Base-by-base conservation (phyloP, 805 yeast genomes). In the Kluyveromyces wickerhamii region DNA sequence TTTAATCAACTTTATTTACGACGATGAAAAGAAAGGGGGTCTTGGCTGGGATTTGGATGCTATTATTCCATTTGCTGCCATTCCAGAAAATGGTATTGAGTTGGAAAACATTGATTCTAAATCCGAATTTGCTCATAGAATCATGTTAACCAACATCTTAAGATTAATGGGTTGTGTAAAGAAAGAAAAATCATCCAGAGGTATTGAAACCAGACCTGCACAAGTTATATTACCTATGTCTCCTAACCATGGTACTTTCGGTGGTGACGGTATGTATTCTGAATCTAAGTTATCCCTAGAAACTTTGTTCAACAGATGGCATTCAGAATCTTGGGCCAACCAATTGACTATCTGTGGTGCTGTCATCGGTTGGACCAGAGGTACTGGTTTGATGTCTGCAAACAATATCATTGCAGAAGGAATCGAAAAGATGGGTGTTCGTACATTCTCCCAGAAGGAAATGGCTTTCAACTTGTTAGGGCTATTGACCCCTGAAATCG, bases 281-380 rank as follows among this genome's bases (percentile, higher is more conserved):
- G 99, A 92, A 71, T 89, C 97, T 42, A 92, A 92, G 73, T 69
- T 89, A 41, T 84, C 94, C 27, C 71, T 92, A 50, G 99, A 92
- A 69, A 89, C 97, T 21, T 69, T 92, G 58, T 87, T 92, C 77
- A 89, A 89, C 80, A 84, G 96, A 74, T 92, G 98, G 98, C 73
- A 79, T 65, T 88, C 98, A 31, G 99, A 92, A 71, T 82, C 87
- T 40, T 92, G 99, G 99, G 79, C 81, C 29, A 69, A 82, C 46
- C 92, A 84, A 69, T 77, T 92, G 67, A 92, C 97, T 40, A 71
- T 92, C 41, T 88, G 96, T 65, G 99, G 99, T 71, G 96, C 98
- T 29, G 74, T 92, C 48, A 92, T 92, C 63, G 99, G 99, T 60
- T 92, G 99, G 99, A 92, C 99, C 45, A 85, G 99, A 74, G 99